Percentiles rank a stretch among this genome's conserved stretches.
Conservation (phyloP, 192 early-diverging fungal genomes). For the Umbelopsis sp. region DNA sequence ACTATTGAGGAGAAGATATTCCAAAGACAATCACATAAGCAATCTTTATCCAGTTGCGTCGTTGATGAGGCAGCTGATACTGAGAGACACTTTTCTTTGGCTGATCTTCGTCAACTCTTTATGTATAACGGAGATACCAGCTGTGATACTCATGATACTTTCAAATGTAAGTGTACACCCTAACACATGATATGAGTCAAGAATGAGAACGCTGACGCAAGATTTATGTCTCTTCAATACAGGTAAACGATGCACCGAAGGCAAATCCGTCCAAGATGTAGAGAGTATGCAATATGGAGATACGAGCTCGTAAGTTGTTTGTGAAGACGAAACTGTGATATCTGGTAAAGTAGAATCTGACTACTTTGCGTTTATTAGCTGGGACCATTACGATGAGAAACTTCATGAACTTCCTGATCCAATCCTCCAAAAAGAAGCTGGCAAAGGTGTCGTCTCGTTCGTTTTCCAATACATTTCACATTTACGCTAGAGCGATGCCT, state of each 20-base stretch:
- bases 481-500: background rate
- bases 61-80: slow-evolving; percentile 93
- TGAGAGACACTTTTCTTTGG: slow-evolving; percentile 92
- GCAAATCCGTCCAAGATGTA: slow-evolving; percentile 73
- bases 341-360: background rate
- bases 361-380: slow-evolving; percentile 41
- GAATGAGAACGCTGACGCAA: background rate
- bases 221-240: background rate
- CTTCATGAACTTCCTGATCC: slow-evolving; percentile 60
- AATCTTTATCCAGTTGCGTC: slow-evolving; percentile 88
- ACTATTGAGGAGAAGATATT: slow-evolving; percentile 99
- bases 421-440: slow-evolving; percentile 62
- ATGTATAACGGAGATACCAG: slow-evolving; percentile 65
- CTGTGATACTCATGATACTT: slow-evolving; percentile 96
- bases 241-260: slow-evolving; percentile 76
- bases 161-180: slow-evolving; percentile 75
- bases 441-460: slow-evolving; percentile 65
- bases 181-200: background rate
- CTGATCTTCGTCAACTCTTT: slow-evolving; percentile 90
- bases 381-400: slow-evolving; percentile 74
- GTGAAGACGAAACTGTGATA: background rate
- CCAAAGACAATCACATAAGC: slow-evolving; percentile 87
- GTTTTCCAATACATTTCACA: slow-evolving; percentile 83
- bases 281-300: slow-evolving; percentile 74
- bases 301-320: slow-evolving; percentile 57